Evolutionary conservation across 2,329 filamentous ascomycete species (phyloP).

Genomic region (Rutstroemia sydowiana): DNA sequence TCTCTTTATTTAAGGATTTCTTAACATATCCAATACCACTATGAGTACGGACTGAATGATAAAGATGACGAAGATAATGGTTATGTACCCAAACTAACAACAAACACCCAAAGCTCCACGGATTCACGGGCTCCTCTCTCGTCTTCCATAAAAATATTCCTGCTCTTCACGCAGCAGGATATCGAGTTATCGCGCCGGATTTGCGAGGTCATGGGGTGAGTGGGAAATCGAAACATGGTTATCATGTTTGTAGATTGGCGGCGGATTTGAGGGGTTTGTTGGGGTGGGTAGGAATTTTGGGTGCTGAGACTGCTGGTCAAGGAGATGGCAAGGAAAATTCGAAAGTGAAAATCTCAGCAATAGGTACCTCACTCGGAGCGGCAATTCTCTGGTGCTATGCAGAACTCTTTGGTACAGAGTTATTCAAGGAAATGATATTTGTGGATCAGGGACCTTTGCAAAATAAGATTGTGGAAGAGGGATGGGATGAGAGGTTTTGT

Average conservation of each 20-base stretch:
- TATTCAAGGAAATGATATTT: slow-evolving; percentile 27
- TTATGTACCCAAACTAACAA: background rate
- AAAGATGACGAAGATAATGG: too few species aligned
- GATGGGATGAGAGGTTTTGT: slow-evolving; percentile 25
- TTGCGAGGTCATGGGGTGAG: slow-evolving; percentile 27
- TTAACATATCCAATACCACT: too few species aligned
- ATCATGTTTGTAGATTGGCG: slow-evolving; percentile 27
- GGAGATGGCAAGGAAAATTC: too few species aligned
- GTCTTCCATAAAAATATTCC: slow-evolving; percentile 28
- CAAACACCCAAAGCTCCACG: slow-evolving; percentile 25
- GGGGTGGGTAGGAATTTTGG: too few species aligned
- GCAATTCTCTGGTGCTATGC: slow-evolving; percentile 29
- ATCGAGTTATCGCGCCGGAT: slow-evolving; percentile 27
- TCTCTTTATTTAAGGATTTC: too few species aligned
- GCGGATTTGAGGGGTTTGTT: slow-evolving; percentile 27
- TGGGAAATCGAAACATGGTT: slow-evolving; percentile 24
- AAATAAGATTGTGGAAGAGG: slow-evolving; percentile 21
- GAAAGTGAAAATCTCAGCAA: slow-evolving; percentile 16
- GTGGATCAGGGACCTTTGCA: slow-evolving; percentile 30
- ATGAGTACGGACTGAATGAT: too few species aligned
- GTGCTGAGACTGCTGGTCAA: too few species aligned
- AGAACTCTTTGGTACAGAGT: slow-evolving; percentile 24
- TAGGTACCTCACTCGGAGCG: slow-evolving; percentile 28
- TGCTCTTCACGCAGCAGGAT: slow-evolving; percentile 15
- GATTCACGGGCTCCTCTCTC: slow-evolving; percentile 28